Conservation (phyloP, 2,329 filamentous ascomycete genomes). For the Stromatinia cepivora region DNA sequence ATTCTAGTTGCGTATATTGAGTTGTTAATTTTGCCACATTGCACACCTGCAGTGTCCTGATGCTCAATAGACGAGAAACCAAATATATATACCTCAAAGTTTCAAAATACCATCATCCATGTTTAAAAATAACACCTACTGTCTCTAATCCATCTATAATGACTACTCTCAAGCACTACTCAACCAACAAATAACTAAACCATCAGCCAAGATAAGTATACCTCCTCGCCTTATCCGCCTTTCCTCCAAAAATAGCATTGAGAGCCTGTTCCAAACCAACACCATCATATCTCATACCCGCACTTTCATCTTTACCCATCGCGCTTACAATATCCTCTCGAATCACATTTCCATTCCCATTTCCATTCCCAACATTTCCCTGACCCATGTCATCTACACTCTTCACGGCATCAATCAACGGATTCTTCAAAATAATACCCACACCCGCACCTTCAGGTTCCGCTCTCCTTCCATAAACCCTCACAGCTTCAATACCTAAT, state of each 20-base stretch:
- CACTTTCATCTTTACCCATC: conserved; percentile 40
- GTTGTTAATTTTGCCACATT: background rate
- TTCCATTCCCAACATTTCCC: background rate
- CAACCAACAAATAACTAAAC: background rate
- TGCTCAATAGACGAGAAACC: background rate
- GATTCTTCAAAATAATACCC: background rate
- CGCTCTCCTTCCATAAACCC: conserved; percentile 68
- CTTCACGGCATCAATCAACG: background rate
- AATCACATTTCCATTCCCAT: background rate
- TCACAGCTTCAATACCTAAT: conserved; percentile 75
- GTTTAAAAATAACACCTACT: background rate
- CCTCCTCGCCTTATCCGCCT: conserved; percentile 53
- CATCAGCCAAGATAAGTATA: conserved; percentile 52
- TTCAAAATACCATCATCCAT: background rate
- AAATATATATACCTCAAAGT: background rate
- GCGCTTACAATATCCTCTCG: conserved; percentile 3
- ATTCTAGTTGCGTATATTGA: background rate
- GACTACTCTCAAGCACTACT: background rate
- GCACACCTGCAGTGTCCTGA: too few species aligned
- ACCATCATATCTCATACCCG: conserved; percentile 70
- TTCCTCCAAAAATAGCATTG: conserved; percentile 70
- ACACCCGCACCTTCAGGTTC: conserved; percentile 45
- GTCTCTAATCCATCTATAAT: background rate
- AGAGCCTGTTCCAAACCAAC: conserved; percentile 72
- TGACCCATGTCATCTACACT: background rate